Evolutionary conservation across 495 filamentous ascomycete species (phyloP).

Genomic region (Aspergillus carlsbadensis): DNA sequence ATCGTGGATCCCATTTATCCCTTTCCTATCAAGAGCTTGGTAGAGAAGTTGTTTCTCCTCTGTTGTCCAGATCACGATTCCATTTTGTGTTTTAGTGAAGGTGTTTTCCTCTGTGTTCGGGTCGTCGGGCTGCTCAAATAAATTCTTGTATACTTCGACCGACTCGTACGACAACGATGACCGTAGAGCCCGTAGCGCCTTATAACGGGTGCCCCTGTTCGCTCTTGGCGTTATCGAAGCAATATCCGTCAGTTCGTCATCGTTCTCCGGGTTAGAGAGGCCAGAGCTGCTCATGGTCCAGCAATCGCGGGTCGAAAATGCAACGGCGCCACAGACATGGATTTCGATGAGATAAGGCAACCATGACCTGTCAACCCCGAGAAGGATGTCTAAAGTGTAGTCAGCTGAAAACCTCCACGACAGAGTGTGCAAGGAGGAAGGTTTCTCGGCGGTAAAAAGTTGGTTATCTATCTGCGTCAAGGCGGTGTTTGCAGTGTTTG

Average conservation of each 20-base stretch:
- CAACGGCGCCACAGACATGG: constrained; percentile 18
- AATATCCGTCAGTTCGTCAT: constrained; percentile 34
- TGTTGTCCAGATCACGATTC: constrained; percentile 64
- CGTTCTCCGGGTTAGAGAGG: constrained; percentile 28
- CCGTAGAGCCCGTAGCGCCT: constrained; percentile 13
- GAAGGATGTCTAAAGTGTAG: background rate
- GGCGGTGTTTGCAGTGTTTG: constrained; percentile 46
- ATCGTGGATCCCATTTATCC: constrained; percentile 54
- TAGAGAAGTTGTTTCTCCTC: constrained; percentile 73
- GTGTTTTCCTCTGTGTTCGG: constrained; percentile 6
- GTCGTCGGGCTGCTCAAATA: constrained; percentile 38
- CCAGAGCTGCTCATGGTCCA: constrained; percentile 42
- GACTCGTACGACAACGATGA: constrained; percentile 12
- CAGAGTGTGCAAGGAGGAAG: background rate
- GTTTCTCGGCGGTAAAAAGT: background rate
- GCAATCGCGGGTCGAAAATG: constrained; percentile 11
- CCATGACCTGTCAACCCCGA: constrained; percentile 27
- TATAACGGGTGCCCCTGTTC: constrained; percentile 5
- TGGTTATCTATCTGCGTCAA: constrained; percentile 34
- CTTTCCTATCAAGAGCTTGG: constrained; percentile 58
- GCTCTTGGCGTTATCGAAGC: constrained; percentile 4
- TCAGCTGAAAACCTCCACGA: constrained; percentile 12
- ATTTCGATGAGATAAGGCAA: constrained; percentile 13
- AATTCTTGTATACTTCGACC: constrained; percentile 48
- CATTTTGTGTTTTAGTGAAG: constrained; percentile 55